Evolutionary conservation across 2,329 filamentous ascomycete species (phyloP).

Genomic region (Diplodia intermedia): DNA sequence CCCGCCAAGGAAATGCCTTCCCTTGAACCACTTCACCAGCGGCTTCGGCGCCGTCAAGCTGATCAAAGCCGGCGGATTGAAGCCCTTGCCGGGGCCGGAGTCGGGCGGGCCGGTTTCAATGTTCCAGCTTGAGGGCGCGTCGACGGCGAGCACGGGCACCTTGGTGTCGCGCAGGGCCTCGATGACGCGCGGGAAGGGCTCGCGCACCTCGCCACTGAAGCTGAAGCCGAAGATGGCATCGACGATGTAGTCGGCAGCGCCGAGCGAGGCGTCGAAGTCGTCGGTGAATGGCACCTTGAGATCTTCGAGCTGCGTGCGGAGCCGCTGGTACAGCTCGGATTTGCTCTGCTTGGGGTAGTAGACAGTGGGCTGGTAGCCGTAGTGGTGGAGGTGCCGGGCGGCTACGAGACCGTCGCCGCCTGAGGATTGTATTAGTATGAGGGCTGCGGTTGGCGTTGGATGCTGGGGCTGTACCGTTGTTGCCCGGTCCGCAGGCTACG

Average conservation of each 20-base stretch:
- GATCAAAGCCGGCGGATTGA: slow-evolving; percentile 80
- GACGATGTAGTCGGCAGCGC: slow-evolving; percentile 77
- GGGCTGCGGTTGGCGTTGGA: too few relatives aligned
- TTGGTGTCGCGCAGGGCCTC: slow-evolving; percentile 73
- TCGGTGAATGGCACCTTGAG: slow-evolving; percentile 83
- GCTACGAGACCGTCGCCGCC: slow-evolving; percentile 95
- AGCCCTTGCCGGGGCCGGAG: slow-evolving; percentile 77
- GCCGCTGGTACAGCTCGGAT: slow-evolving; percentile 84
- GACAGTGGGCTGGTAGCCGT: slow-evolving; percentile 85
- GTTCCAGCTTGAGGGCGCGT: slow-evolving; percentile 94
- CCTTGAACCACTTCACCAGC: slow-evolving; percentile 80
- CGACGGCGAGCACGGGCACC: slow-evolving; percentile 83
- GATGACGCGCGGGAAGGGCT: slow-evolving; percentile 87
- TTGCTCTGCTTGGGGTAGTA: slow-evolving; percentile 95
- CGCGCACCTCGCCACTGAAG: slow-evolving; percentile 89
- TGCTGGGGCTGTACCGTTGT: slow-evolving; percentile 55
- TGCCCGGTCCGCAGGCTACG: slow-evolving; percentile 86
- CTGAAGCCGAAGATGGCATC: slow-evolving; percentile 97
- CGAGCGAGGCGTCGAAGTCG: slow-evolving; percentile 74
- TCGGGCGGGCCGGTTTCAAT: slow-evolving; percentile 84
- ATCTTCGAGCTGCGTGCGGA: slow-evolving; percentile 83
- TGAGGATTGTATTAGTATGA: slow-evolving; percentile 43
- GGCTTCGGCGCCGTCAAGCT: slow-evolving; percentile 95
- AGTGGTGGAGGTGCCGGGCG: slow-evolving; percentile 88
- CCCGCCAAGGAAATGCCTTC: slow-evolving; percentile 90